Evolutionary conservation across 139 green algal species (phyloP), one percentile per base, ranked within the genome.

Genomic region (Mychonastes homosphaera): DNA sequence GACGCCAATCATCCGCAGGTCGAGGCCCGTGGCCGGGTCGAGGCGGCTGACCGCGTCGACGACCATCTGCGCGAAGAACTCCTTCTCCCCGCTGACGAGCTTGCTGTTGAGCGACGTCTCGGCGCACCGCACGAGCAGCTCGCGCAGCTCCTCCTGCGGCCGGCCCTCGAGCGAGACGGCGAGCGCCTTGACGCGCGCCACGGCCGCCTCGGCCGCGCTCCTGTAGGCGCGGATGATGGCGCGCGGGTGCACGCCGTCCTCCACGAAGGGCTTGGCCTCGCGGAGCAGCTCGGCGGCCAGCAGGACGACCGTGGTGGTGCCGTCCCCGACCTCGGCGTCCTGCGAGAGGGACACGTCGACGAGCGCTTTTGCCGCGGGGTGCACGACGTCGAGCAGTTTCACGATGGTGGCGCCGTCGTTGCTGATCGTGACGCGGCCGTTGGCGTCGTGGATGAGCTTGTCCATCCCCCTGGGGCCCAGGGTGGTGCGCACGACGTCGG

Each of bases 351-450:
- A 95, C 19, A 99, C 96, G 62, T 99, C 92, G 21, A 92, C 87
- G 21, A 99, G 76, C 1, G 75, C 84, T 65, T 99, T 98, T 12
- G 92, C 92, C 2, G 92, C 92, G 18, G 92, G 92, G 68, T 99
- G 92, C 34, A 99, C 87, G 39, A 99, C 93, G 60, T 98, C 92
- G 29, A 99, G 79, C 6, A 96, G 84, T 73, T 95, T 95, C 92
- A 99, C 97, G 74, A 99, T 98, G 29, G 92, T 99, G 10, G 91
- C 91, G 15, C 91, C 91, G 60, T 98, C 91, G 70, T 98, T 98
- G 18, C 79, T 91, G 38, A 98, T 97, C 4, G 91, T 98, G 8
- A 94, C 89, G 30, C 67, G 67, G n/a, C 82, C 84, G 65, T 77
- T 76, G 40, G 84, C 74, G 48, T 89, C 83, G 61, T 95, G 78